Conservation (phyloP, 179 eudicot genomes). For the Spergularia azorica region DNA sequence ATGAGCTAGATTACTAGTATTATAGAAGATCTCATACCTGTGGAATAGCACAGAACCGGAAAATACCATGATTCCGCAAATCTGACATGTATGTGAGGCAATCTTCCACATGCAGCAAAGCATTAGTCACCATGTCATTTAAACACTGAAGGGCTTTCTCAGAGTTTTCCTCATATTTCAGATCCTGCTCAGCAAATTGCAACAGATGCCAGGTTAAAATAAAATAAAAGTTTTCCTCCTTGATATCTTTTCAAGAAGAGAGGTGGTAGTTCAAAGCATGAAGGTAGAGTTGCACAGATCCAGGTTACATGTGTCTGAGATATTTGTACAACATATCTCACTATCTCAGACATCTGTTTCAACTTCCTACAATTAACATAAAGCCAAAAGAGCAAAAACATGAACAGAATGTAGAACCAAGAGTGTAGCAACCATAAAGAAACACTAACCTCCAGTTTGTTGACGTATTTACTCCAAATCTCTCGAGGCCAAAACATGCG, state of each 20-base stretch:
- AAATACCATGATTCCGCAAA: constrained; percentile 63
- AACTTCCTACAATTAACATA: no score
- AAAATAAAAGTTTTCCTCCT: neutral
- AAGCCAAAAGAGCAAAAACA: neutral
- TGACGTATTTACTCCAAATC: constrained; percentile 92
- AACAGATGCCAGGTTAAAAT: constrained; percentile 3
- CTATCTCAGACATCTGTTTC: no score
- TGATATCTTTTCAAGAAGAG: no score
- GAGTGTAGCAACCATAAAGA: constrained; percentile 4
- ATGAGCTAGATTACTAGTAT: neutral
- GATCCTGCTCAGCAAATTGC: constrained; percentile 53
- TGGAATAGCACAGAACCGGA: constrained; percentile 95
- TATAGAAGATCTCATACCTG: constrained; percentile 54
- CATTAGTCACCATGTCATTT: constrained; percentile 96
- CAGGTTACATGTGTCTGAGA: no score
- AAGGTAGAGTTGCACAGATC: neutral
- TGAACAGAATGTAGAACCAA: neutral
- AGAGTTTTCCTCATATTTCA: constrained; percentile 83
- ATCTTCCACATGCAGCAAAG: constrained; percentile 81
- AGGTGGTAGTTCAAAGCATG: neutral
- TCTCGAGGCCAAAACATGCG: constrained; percentile 99
- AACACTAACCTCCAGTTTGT: constrained; percentile 81
- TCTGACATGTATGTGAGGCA: constrained; percentile 77
- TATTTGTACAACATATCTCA: no score
- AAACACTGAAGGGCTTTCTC: constrained; percentile 85